Conservation (phyloP, 495 filamentous ascomycete genomes). For the Trichoderma gamsii region DNA sequence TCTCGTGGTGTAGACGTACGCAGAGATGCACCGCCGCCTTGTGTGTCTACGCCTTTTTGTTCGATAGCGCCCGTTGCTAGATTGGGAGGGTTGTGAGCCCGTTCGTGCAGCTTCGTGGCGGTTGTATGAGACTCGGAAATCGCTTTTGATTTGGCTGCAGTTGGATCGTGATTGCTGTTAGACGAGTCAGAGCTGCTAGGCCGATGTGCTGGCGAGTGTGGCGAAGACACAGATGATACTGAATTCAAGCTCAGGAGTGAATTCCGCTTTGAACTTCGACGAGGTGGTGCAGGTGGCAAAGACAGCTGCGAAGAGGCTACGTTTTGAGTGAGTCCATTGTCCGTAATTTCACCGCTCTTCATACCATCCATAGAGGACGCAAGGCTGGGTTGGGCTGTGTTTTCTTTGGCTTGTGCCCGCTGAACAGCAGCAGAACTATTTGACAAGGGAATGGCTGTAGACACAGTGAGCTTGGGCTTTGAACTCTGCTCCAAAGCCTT, state of each 20-base stretch:
- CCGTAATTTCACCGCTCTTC: background rate
- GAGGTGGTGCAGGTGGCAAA: conserved; percentile 1
- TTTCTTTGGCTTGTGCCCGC: background rate
- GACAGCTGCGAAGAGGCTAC: background rate
- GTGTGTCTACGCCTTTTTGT: background rate
- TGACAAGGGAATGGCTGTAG: background rate
- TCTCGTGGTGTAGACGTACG: background rate
- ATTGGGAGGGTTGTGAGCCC: background rate
- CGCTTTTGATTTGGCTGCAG: background rate
- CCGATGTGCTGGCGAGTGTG: background rate
- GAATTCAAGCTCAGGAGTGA: conserved; percentile 4
- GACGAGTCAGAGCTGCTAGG: conserved; percentile 3
- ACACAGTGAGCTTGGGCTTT: background rate
- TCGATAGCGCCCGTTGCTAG: background rate
- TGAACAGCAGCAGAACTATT: background rate
- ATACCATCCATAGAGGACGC: background rate
- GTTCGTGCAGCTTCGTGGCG: background rate
- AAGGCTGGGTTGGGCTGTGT: background rate
- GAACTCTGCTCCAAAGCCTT: background rate
- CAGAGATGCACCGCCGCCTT: background rate
- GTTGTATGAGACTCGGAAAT: background rate
- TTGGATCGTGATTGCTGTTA: background rate
- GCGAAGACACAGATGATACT: background rate
- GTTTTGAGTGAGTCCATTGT: background rate
- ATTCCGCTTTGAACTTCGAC: conserved; percentile 13